Evolutionary conservation across 1,139 yeast species (phyloP).

Genomic region (Pichia terricola): DNA sequence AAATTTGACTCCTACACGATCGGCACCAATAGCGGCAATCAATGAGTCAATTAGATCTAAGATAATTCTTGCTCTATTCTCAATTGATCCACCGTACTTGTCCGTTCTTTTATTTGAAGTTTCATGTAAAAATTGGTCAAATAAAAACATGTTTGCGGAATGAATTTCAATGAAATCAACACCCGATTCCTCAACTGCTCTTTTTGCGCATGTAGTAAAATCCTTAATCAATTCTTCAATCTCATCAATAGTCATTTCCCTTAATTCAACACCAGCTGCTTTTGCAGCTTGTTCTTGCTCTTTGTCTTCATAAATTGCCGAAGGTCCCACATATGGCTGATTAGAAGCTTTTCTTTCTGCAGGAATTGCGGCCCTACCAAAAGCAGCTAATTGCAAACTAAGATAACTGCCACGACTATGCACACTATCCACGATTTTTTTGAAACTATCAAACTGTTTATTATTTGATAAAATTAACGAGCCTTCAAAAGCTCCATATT

Average conservation of each 20-base stretch:
- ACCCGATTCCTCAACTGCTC: constrained; percentile 36
- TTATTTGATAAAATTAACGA: constrained; percentile 45
- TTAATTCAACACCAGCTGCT: constrained; percentile 28
- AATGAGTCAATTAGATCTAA: constrained; percentile 32
- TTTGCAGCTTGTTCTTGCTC: constrained; percentile 26
- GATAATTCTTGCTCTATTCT: constrained; percentile 31
- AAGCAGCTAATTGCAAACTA: constrained; percentile 49
- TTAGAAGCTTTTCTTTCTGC: constrained; percentile 31
- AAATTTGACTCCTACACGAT: constrained; percentile 44
- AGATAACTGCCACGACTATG: constrained; percentile 44
- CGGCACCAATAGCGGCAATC: constrained; percentile 24
- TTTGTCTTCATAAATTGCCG: constrained; percentile 32
- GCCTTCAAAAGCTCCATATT: constrained; percentile 35
- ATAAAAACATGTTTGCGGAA: constrained; percentile 44
- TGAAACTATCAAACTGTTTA: constrained; percentile 38
- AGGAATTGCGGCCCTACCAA: constrained; percentile 48
- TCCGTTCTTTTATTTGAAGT: constrained; percentile 37
- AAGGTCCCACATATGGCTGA: constrained; percentile 35
- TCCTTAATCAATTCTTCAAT: constrained; percentile 29
- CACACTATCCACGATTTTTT: constrained; percentile 42
- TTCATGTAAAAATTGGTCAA: constrained; percentile 33
- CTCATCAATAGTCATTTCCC: constrained; percentile 29
- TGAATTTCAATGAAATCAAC: constrained; percentile 46
- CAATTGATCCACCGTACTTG: constrained; percentile 44
- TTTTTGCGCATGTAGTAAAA: constrained; percentile 37